phyloP scores from a whole-genome alignment of 2,329 filamentous ascomycete genomes.

The Rosellinia necatrix region DNA sequence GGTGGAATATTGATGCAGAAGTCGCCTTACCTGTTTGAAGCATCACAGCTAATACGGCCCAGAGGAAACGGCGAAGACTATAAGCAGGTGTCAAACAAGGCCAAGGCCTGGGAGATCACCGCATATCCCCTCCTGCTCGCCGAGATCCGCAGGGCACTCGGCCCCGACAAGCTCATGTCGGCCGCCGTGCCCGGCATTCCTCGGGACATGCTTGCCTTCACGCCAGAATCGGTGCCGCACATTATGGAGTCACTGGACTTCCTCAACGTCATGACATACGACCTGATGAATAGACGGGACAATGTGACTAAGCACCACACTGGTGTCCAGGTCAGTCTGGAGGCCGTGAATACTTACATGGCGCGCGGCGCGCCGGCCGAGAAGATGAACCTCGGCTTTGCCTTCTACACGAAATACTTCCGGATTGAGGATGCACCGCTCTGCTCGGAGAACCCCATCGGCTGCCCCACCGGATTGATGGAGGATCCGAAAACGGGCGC shows the following conservation, averaged over 20 bases:
- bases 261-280: slow-evolving; percentile 74
- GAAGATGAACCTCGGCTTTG: slow-evolving; percentile 69
- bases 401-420: slow-evolving; percentile 74
- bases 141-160: slow-evolving; percentile 62
- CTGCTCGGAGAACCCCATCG: slow-evolving; percentile 54
- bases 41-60: slow-evolving; percentile 31
- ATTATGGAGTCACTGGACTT: slow-evolving; percentile 67
- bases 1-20: not conserved
- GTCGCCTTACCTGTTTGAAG: not conserved
- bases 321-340: slow-evolving; percentile 58
- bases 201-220: slow-evolving; percentile 72
- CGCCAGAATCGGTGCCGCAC: slow-evolving; percentile 55
- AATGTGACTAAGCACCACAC: slow-evolving; percentile 67
- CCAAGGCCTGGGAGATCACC: slow-evolving; percentile 63
- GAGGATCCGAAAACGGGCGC: slow-evolving; percentile 63
- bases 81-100: slow-evolving; percentile 61
- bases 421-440: slow-evolving; percentile 53
- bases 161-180: slow-evolving; percentile 63
- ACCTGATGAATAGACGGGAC: slow-evolving; percentile 75
- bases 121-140: slow-evolving; percentile 65
- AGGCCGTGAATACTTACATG: slow-evolving; percentile 63
- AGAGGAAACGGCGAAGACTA: slow-evolving; percentile 73
- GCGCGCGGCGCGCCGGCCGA: slow-evolving; percentile 56
- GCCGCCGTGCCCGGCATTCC: slow-evolving; percentile 68
- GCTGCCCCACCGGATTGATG: slow-evolving; percentile 62